Evolutionary conservation across 352 stramenopile genomes (phyloP).

Genomic region (Aphanomyces euteiches): DNA sequence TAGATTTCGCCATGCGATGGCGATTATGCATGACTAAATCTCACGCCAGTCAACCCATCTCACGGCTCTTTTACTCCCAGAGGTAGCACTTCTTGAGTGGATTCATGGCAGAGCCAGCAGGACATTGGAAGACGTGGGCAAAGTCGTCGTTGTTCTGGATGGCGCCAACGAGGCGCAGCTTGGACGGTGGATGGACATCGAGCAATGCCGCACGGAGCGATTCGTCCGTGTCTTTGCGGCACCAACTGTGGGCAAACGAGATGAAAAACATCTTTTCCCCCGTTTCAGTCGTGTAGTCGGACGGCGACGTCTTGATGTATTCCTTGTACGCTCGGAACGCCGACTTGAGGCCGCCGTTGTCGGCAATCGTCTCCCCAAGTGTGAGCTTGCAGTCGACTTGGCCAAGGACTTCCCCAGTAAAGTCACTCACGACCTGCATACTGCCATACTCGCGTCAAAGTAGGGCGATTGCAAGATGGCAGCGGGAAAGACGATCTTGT

Average conservation of each 20-base stretch:
- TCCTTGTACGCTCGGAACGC: conserved; percentile 75
- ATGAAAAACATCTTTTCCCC: conserved; percentile 55
- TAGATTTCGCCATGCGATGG: too few relatives aligned
- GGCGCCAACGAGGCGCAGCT: conserved; percentile 42
- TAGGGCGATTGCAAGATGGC: conserved; percentile 94
- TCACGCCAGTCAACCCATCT: too few relatives aligned
- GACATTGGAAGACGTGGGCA: too few relatives aligned
- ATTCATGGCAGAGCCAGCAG: too few relatives aligned
- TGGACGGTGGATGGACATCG: conserved; percentile 52
- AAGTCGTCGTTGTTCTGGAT: too few relatives aligned
- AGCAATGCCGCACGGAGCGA: conserved; percentile 43
- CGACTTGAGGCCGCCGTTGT: too few relatives aligned
- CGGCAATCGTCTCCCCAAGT: conserved; percentile 82
- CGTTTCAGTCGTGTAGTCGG: conserved; percentile 34
- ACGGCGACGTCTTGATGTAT: conserved; percentile 55
- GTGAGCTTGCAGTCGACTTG: conserved; percentile 87
- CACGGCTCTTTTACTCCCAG: too few relatives aligned
- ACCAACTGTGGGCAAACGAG: conserved; percentile 60
- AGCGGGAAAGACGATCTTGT: conserved; percentile 94
- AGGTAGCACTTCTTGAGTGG: too few relatives aligned
- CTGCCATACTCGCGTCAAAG: conserved; percentile 74
- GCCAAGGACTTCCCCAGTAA: conserved; percentile 43
- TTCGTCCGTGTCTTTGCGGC: conserved; percentile 49
- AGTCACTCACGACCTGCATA: conserved; percentile 42
- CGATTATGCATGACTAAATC: too few relatives aligned